Base-by-base conservation (phyloP, 768 basidiomycete species). In the Collybiopsis confluens region DNA sequence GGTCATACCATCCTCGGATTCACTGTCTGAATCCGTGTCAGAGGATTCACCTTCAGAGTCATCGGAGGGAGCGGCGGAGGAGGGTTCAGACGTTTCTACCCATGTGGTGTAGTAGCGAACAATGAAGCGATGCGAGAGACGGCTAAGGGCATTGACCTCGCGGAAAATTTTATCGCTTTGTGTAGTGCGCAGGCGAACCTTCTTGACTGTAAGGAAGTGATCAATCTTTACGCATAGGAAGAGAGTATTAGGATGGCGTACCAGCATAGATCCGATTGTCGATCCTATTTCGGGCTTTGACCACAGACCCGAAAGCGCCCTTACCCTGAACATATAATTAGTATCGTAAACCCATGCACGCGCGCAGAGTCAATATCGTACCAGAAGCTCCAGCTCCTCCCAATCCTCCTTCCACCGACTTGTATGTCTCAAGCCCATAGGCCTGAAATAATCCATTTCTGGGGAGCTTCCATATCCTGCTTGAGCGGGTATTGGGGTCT, bases 351-450 rank as follows among this genome's bases (percentile, higher is more conserved):
- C n/a, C n/a, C n/a, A n/a, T n/a, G n/a, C n/a, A n/a, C n/a, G n/a
- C n/a, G n/a, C n/a, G n/a, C 24, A 15, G 16, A 41, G 8, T 30
- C 4, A 21, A 35, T 10, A 18, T 61, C 76, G 33, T 62, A 86
- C 92, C 62, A 96, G 63, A 28, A 92, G 73, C 64, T 96, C 94
- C 8, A 97, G 71, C 64, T 96, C 93, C 62, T 95, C 92, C 85
- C 91, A 98, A 60, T 98, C 94, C 51, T 91, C 87, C 61, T 90
- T 89, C 83, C 92, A 98, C 55, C 94, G 72, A 61, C 92, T 94
- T 2, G 78, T 84, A 21, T 58, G 54, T 60, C 36, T 59, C 59
- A 57, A 62, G 47, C 52, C 62, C 9, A 67, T 59, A 11, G 78
- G 73, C 57, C 71, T 68, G 65, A 85, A 84, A 63, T 85, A 87